Evolutionary conservation across 345 rosid genomes (phyloP).

Genomic region (Turnera subulata): DNA sequence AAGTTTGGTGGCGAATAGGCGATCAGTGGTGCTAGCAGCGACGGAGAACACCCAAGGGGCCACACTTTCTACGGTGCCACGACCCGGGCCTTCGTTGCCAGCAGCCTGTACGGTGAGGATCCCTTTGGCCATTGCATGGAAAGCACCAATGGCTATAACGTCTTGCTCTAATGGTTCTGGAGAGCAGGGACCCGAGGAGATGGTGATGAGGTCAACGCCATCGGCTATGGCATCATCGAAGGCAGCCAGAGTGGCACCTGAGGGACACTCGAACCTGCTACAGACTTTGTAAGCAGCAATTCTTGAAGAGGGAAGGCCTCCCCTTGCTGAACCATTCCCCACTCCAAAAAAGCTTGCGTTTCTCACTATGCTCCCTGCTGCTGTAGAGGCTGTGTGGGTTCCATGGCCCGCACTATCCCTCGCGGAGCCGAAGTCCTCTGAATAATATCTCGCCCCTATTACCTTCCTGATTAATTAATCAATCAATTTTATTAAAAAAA

Average conservation of each 20-base stretch:
- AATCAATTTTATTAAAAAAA: too few relatives aligned
- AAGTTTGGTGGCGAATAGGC: background rate
- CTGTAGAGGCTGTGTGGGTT: conserved; percentile 61
- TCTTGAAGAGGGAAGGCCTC: conserved; percentile 18
- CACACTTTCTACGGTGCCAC: background rate
- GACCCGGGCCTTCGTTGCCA: background rate
- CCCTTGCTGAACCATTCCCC: conserved; percentile 39
- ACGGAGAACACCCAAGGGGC: background rate
- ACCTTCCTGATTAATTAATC: conserved; percentile 28
- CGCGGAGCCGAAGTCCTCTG: background rate
- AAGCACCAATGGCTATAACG: background rate
- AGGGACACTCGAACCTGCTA: background rate
- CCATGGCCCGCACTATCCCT: conserved; percentile 42
- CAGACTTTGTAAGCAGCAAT: conserved; percentile 15
- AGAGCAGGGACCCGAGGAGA: background rate
- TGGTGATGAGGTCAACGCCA: background rate
- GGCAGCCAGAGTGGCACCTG: conserved; percentile 2
- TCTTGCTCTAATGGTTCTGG: background rate
- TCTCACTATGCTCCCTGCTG: conserved; percentile 46
- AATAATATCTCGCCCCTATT: conserved; percentile 43
- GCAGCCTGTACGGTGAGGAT: background rate
- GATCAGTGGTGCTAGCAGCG: background rate
- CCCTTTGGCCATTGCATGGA: background rate
- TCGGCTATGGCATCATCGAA: conserved; percentile 11
- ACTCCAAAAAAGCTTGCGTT: conserved; percentile 41